Evolutionary conservation across 345 rosid species (phyloP).

Genomic region (Pelargonium nanum): DNA sequence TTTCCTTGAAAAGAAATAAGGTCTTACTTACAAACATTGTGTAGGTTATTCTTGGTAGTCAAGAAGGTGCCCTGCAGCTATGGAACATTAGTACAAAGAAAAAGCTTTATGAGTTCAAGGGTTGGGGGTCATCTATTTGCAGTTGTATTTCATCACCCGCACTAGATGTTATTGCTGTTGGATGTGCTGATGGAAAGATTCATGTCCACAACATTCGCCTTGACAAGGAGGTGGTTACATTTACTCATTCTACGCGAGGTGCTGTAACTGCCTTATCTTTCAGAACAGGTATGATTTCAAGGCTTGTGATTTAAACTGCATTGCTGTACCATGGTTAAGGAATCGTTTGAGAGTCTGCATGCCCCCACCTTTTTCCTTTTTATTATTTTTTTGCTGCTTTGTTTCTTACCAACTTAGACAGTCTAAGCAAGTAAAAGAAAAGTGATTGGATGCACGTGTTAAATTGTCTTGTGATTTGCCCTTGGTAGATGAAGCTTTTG

Average conservation of each 20-base stretch:
- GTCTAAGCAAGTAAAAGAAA: background rate
- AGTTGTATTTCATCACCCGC: slow-evolving; percentile 92
- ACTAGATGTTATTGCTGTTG: slow-evolving; percentile 83
- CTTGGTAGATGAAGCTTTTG: too few species aligned
- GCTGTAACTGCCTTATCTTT: slow-evolving; percentile 77
- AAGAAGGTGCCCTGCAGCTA: slow-evolving; percentile 79
- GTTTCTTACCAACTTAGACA: too few species aligned
- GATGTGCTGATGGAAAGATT: slow-evolving; percentile 89
- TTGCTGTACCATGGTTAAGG: background rate
- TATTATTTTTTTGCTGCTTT: background rate
- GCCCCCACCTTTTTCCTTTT: background rate
- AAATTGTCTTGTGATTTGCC: too few species aligned
- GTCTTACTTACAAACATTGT: slow-evolving; percentile 10
- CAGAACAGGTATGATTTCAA: slow-evolving; percentile 47
- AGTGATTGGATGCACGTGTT: background rate
- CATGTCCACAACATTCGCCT: slow-evolving; percentile 69
- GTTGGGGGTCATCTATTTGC: slow-evolving; percentile 67
- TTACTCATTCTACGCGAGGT: slow-evolving; percentile 71
- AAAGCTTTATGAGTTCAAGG: slow-evolving; percentile 67
- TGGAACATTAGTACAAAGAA: slow-evolving; percentile 92
- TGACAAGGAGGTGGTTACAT: slow-evolving; percentile 68
- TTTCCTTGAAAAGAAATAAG: background rate
- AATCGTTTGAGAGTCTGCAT: too few species aligned
- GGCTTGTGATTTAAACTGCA: slow-evolving; percentile 2
- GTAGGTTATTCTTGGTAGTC: slow-evolving; percentile 80